phyloP scores from a whole-genome alignment of 1,284 basidiomycete genomes.

The Apiotrichum gamsii region DNA sequence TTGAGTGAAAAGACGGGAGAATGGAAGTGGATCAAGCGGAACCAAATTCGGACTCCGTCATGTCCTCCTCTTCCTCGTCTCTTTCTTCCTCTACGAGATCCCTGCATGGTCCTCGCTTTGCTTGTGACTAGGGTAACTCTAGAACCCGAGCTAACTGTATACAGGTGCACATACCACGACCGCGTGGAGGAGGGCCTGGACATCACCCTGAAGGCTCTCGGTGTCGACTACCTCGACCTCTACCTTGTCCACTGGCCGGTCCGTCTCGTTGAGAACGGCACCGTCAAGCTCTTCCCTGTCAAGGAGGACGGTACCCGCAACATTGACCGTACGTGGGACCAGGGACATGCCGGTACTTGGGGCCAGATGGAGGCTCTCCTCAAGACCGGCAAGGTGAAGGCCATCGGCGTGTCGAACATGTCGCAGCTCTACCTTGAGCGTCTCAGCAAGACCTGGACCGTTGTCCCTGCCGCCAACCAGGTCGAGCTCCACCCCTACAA shows the following conservation, averaged over 20 bases:
- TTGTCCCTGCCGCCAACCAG: constrained; percentile 62
- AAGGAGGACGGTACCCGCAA: constrained; percentile 41
- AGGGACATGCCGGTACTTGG: constrained; percentile 59
- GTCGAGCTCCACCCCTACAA: constrained; percentile 66
- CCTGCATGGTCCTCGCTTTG: no score
- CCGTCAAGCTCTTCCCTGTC: constrained; percentile 33
- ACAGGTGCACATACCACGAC: constrained; percentile 66
- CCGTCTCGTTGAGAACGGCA: constrained; percentile 33
- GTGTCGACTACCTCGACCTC: constrained; percentile 71
- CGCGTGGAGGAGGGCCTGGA: constrained; percentile 59
- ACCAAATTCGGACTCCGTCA: no score
- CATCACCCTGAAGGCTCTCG: constrained; percentile 66
- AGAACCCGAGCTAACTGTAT: constrained; percentile 14
- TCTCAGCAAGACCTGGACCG: constrained; percentile 52
- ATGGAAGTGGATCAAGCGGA: no score
- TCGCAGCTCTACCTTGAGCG: constrained; percentile 47
- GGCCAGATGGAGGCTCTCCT: constrained; percentile 56
- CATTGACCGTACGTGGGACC: constrained; percentile 48
- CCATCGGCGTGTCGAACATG: constrained; percentile 49
- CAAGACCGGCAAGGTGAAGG: constrained; percentile 51
- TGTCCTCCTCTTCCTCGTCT: no score
- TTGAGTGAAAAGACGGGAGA: no score
- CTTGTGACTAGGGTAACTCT: no score
- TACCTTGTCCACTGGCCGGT: constrained; percentile 57
- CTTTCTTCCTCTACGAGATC: no score